A percentile compares a stretch with the other conserved stretches of the same genome.
phyloP scores from a whole-genome alignment of 768 basidiomycete genomes.

The Pilatotrama ljubarskyi region DNA sequence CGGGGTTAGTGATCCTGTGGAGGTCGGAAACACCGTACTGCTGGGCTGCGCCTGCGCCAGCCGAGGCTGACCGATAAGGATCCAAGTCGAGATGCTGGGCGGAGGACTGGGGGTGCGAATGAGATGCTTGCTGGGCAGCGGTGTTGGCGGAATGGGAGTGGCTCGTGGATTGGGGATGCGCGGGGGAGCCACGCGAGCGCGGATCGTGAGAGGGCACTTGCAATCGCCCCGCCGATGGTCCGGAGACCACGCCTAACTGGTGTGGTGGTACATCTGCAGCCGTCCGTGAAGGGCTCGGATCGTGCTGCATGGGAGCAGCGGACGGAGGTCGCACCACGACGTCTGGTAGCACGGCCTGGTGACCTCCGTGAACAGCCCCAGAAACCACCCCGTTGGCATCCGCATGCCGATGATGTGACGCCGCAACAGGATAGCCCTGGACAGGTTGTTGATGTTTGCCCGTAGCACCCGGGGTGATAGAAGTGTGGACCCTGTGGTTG shows the following conservation, averaged over 20 bases:
- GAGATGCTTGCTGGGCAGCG: not conserved
- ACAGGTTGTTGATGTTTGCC: conserved; percentile 3
- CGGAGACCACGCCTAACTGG: not conserved
- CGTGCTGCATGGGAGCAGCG: not conserved
- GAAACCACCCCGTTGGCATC: not conserved
- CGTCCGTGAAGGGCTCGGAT: conserved; percentile 8
- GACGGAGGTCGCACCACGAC: conserved; percentile 18
- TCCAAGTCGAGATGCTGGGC: not conserved
- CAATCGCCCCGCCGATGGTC: not conserved
- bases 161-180: not conserved
- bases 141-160: not conserved
- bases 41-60: not conserved
- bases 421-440: conserved; percentile 2
- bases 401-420: not conserved
- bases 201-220: conserved; percentile 3
- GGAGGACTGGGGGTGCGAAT: not conserved
- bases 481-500: not conserved
- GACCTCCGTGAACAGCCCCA: not conserved
- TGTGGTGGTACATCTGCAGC: not conserved
- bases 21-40: not conserved
- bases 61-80: not conserved
- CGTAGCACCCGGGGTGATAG: not conserved
- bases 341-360: conserved; percentile 3
- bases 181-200: conserved; percentile 7
- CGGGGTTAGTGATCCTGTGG: not conserved